phyloP scores from a whole-genome alignment of 1,284 basidiomycete species.

The Papiliotrema flavescens region DNA sequence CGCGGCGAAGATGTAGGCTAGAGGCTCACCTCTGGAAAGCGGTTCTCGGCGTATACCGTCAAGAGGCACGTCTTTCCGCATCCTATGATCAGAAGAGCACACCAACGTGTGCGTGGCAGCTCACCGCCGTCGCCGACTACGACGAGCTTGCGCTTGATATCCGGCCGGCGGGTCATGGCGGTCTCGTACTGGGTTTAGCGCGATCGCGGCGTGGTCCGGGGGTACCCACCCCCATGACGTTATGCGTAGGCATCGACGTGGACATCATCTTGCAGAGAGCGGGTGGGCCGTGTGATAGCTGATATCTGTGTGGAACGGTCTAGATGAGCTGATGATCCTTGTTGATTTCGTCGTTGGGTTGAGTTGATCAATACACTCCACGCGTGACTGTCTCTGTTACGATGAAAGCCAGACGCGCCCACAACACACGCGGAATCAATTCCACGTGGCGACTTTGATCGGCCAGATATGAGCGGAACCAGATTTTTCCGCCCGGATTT shows the following conservation, averaged over 20 bases:
- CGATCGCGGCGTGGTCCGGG: too few relatives aligned
- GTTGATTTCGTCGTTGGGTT: too few relatives aligned
- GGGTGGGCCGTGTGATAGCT: neutral
- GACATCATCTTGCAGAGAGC: too few relatives aligned
- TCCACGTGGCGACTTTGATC: too few relatives aligned
- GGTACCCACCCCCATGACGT: neutral
- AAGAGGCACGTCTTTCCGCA: conserved; percentile 59
- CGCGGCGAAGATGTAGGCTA: neutral
- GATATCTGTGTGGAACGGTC: neutral
- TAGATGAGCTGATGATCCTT: too few relatives aligned
- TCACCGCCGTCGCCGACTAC: conserved; percentile 60
- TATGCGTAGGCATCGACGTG: too few relatives aligned
- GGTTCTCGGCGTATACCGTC: conserved; percentile 80
- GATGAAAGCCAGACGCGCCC: too few relatives aligned
- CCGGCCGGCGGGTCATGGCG: conserved; percentile 56
- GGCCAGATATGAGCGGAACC: too few relatives aligned
- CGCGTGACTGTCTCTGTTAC: too few relatives aligned
- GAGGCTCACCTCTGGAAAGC: conserved; percentile 83
- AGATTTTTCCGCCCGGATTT: too few relatives aligned
- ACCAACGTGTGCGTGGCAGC: conserved; percentile 7
- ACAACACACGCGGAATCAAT: too few relatives aligned
- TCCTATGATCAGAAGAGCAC: conserved; percentile 39
- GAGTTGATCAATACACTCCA: too few relatives aligned
- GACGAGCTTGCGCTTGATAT: conserved; percentile 82
- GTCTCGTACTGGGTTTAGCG: conserved; percentile 10